Evolutionary conservation across 441 rosid species (phyloP).

Genomic region (Aleurites moluccanus): DNA sequence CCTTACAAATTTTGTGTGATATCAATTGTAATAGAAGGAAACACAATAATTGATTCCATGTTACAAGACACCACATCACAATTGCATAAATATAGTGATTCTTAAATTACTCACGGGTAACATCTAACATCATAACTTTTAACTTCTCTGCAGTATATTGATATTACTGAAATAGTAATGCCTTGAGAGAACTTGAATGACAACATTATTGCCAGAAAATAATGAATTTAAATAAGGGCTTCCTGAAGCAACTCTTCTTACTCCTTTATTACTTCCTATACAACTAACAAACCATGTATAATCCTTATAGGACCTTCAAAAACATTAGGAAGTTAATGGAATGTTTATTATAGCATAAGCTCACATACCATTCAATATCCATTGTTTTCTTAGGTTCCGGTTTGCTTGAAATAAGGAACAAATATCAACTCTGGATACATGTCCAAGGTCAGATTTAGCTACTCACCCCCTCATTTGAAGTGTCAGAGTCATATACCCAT

Average conservation of each 20-base stretch:
- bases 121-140: not conserved
- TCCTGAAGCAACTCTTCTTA: not conserved
- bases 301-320: not conserved
- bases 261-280: not conserved
- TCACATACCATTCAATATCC: not conserved
- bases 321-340: not conserved
- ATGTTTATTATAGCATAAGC: not conserved
- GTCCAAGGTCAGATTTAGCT: not conserved
- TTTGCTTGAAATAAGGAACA: not conserved
- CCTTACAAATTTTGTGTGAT: not conserved
- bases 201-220: not conserved
- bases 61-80: not conserved
- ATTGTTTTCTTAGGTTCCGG: not conserved
- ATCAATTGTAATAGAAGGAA: not conserved
- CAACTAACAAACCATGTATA: not conserved
- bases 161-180: not conserved
- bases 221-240: conserved; percentile 5
- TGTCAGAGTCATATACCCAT: not conserved
- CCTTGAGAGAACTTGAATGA: not conserved
- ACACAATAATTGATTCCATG: not conserved
- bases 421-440: not conserved
- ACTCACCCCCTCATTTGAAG: no score
- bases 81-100: not conserved
- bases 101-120: not conserved
- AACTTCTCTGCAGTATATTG: not conserved